These are phyloP conservation scores for Poronia punctata DNA, from an alignment of 495 filamentous ascomycete genomes.

Conservation along the genomic window DNA sequence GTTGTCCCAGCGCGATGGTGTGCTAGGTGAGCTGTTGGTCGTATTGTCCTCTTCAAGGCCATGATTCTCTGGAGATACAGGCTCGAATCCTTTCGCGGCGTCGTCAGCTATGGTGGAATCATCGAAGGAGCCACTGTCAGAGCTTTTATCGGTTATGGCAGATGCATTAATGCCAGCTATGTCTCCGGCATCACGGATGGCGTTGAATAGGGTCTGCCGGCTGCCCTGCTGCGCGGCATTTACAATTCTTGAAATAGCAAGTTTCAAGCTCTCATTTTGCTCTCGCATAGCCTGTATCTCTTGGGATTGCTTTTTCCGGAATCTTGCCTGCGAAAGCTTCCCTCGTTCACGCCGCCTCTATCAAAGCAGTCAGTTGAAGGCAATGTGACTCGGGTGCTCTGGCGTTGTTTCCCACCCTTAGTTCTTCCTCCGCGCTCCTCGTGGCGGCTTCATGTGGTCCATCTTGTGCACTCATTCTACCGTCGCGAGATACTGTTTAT, in stretches of 20 bases:
- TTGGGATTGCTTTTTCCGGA: conserved; percentile 15
- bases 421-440: conserved; percentile 3
- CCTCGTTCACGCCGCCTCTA: conserved; percentile 22
- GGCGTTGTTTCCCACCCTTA: neutral
- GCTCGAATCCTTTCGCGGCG: too few species aligned
- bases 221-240: conserved; percentile 5
- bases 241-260: conserved; percentile 13
- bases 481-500: too few species aligned
- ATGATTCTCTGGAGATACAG: too few species aligned
- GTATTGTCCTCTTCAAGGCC: too few species aligned
- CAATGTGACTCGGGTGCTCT: neutral
- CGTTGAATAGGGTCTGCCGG: conserved; percentile 9
- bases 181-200: conserved; percentile 14
- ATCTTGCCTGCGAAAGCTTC: conserved; percentile 14
- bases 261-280: conserved; percentile 13
- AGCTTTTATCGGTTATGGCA: neutral
- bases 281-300: conserved; percentile 1
- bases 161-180: conserved; percentile 6
- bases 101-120: too few species aligned
- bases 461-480: too few species aligned
- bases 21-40: neutral
- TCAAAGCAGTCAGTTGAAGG: too few species aligned
- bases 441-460: neutral
- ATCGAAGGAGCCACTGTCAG: too few species aligned
- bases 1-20: neutral